Evolutionary conservation across 306 rosid species (phyloP), one percentile per base, ranked within the genome.

Genomic region (Quercus robur): DNA sequence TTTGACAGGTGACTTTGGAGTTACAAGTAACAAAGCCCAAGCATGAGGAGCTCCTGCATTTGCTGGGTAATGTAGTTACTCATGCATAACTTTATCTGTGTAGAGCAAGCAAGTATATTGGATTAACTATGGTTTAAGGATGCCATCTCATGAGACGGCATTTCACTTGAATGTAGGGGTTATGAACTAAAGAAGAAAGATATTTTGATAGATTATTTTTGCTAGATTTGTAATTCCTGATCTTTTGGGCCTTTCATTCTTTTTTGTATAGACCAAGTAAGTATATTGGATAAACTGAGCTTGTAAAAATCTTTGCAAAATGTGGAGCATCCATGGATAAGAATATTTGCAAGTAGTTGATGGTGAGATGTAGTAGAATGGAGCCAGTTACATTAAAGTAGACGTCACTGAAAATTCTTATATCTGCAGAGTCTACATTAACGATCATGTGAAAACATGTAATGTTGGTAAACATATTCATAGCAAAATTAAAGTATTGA

Each of bases 1-100:
- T 74, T 74, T 84, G 75, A 31, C 79, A 92, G 97, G 91, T 90
- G 78, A 93, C 95, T 25, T 83, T 90, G 88, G 98, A 93, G 90
- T 81, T 90, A 46, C 78, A 84, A 82, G 80, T 90, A 66, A 84
- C 96, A 44, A 77, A 84, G 86, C 38, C 89, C 83, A 89, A 89
- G 86, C 90, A 81, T 13, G 87, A 84, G 71, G 98, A 90, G 84
- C 80, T 93, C 71, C 81, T 81, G 68, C 82, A 79, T 77, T 77
- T 85, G 82, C 78, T 85, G 76, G 83, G 81, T 80, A 66, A 4
- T 75, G 68, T 87, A 59, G 75, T 87, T 58, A 84, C 76, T 31
- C 89, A 89, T 67, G 76, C 85, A 52, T 84, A 88, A 77, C 71
- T 23, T 41, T 41, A 8, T 8, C 44, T 38, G 44, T 38, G 44